phyloP scores from a whole-genome alignment of 805 yeast species.

The Candida chilensis region DNA sequence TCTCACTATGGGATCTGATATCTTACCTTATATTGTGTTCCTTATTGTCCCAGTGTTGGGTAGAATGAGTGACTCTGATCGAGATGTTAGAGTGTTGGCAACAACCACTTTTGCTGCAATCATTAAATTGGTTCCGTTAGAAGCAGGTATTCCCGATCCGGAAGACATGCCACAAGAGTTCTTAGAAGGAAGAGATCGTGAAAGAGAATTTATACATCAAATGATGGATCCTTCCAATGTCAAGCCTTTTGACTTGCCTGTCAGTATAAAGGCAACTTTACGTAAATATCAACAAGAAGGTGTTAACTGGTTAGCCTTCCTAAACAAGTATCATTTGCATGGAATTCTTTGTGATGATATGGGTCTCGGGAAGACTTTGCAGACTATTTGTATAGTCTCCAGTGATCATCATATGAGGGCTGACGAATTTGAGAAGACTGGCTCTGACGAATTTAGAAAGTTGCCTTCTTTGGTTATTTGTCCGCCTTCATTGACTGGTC shows the following conservation, averaged over 20 bases:
- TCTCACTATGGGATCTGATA: constrained; percentile 75
- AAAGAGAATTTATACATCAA: constrained; percentile 89
- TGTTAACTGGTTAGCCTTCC: constrained; percentile 94
- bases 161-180: constrained; percentile 79
- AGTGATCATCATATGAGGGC: constrained; percentile 88
- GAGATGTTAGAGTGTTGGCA: constrained; percentile 80
- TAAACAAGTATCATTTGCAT: constrained; percentile 90
- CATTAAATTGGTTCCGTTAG: constrained; percentile 91
- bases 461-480: constrained; percentile 85
- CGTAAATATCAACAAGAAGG: constrained; percentile 98
- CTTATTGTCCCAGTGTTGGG: constrained; percentile 94
- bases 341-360: constrained; percentile 98
- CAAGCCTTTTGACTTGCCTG: constrained; percentile 81
- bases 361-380: constrained; percentile 97
- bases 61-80: constrained; percentile 93
- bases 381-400: constrained; percentile 93
- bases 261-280: constrained; percentile 83
- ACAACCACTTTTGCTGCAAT: constrained; percentile 96
- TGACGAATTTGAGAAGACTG: constrained; percentile 54
- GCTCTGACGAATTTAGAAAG: constrained; percentile 56
- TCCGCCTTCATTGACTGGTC: constrained; percentile 97
- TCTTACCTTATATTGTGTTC: constrained; percentile 91
- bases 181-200: constrained; percentile 83
- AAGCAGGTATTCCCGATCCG: constrained; percentile 96
- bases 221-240: constrained; percentile 97